phyloP scores from a whole-genome alignment of 306 rosid genomes.

The apple (Malus domestica) region ASM211411v1 NC_041795.1:15573501-15574000 shows the following conservation, averaged over 20 bases:
- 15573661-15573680: conserved; percentile 87
- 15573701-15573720: conserved; percentile 8
- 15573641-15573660: conserved; percentile 94
- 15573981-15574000: not conserved
- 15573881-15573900: not conserved
- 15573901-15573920: not conserved
- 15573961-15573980: not conserved
- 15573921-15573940: not conserved
- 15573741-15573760: not conserved
- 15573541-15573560: conserved; percentile 14
- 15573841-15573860: not conserved
- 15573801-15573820: not conserved
- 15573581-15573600: conserved; percentile 81
- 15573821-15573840: not conserved
- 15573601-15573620: conserved; percentile 97
- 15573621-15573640: conserved; percentile 75
- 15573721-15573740: not conserved
- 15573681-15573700: conserved; percentile 77
- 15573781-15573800: not conserved
- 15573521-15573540: conserved; percentile 24
- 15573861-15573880: not conserved
- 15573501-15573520: conserved; percentile 15
- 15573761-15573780: not conserved
- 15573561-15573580: conserved; percentile 53
- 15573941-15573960: not conserved